These are phyloP conservation scores for Endothia cerciana DNA, from an alignment of 2,329 filamentous ascomycete genomes.

Conservation along the genomic window DNA sequence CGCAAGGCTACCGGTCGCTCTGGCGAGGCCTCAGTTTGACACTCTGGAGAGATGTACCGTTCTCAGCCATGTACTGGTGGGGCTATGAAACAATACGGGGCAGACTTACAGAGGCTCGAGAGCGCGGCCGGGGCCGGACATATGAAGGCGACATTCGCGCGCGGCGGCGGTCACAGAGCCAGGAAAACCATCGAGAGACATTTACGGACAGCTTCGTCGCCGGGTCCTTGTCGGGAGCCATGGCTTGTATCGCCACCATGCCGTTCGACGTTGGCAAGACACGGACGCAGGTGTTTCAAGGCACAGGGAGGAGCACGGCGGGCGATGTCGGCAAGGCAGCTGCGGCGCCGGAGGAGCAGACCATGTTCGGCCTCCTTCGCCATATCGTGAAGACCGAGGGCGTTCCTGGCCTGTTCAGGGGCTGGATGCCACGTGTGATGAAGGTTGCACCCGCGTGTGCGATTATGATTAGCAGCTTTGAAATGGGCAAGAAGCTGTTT, in stretches of 20 bases:
- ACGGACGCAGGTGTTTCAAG: slow-evolving; percentile 80
- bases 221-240: slow-evolving; percentile 79
- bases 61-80: slow-evolving; percentile 98
- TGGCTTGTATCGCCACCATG: slow-evolving; percentile 87
- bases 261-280: slow-evolving; percentile 99
- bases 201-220: slow-evolving; percentile 89
- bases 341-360: slow-evolving; percentile 69
- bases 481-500: slow-evolving; percentile 90
- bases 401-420: slow-evolving; percentile 78
- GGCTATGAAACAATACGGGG: slow-evolving; percentile 87
- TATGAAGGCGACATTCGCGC: slow-evolving; percentile 46
- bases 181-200: slow-evolving; percentile 74
- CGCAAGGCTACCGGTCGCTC: slow-evolving; percentile 76
- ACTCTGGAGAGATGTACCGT: slow-evolving; percentile 95
- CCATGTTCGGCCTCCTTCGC: slow-evolving; percentile 82
- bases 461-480: slow-evolving; percentile 99
- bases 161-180: slow-evolving; percentile 61
- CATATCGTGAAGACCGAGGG: slow-evolving; percentile 92
- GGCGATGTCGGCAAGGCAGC: slow-evolving; percentile 42
- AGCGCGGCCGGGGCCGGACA: slow-evolving; percentile 49
- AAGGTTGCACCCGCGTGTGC: slow-evolving; percentile 97
- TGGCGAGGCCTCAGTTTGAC: slow-evolving; percentile 92
- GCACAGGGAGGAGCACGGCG: slow-evolving; percentile 46
- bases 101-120: slow-evolving; percentile 70
- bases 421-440: slow-evolving; percentile 87